Evolutionary conservation across 768 basidiomycete genomes (phyloP).

Genomic region (Suillus subalutaceus): DNA sequence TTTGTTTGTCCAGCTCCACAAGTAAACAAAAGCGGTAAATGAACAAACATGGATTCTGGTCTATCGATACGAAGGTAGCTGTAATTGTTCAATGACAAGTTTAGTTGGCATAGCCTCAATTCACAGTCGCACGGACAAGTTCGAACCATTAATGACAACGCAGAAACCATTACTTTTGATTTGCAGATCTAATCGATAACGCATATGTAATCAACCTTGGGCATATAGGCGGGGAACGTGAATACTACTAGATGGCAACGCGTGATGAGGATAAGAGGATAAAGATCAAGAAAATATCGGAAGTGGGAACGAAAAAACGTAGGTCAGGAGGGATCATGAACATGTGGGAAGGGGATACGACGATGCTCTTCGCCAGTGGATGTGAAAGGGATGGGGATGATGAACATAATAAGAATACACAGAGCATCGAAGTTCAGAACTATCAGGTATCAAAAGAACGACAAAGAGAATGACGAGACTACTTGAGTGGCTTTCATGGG

Average conservation of each 20-base stretch:
- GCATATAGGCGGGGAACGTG: slow-evolving; percentile 3
- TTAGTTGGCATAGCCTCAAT: background rate
- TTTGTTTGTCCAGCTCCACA: too few relatives aligned
- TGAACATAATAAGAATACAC: slow-evolving; percentile 32
- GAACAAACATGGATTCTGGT: too few relatives aligned
- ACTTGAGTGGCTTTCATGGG: slow-evolving; percentile 21
- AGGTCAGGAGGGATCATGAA: background rate
- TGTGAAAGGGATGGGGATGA: slow-evolving; percentile 38
- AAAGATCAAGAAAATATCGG: slow-evolving; percentile 10
- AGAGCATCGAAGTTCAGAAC: slow-evolving; percentile 45
- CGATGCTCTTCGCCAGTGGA: slow-evolving; percentile 57
- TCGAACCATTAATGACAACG: background rate
- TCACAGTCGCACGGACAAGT: background rate
- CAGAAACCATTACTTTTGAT: slow-evolving; percentile 6
- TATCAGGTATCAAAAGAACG: slow-evolving; percentile 11
- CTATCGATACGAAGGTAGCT: too few relatives aligned
- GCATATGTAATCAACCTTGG: slow-evolving; percentile 5
- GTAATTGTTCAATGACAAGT: background rate
- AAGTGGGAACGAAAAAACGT: background rate
- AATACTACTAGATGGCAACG: background rate
- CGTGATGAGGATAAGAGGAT: slow-evolving; percentile 1
- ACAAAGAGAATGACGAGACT: slow-evolving; percentile 14
- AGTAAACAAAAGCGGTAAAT: too few relatives aligned
- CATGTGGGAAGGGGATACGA: slow-evolving; percentile 47
- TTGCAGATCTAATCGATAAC: slow-evolving; percentile 12